These are phyloP conservation scores for Zangia roseola DNA, from an alignment of 768 basidiomycete species.

Conservation along the genomic window DNA sequence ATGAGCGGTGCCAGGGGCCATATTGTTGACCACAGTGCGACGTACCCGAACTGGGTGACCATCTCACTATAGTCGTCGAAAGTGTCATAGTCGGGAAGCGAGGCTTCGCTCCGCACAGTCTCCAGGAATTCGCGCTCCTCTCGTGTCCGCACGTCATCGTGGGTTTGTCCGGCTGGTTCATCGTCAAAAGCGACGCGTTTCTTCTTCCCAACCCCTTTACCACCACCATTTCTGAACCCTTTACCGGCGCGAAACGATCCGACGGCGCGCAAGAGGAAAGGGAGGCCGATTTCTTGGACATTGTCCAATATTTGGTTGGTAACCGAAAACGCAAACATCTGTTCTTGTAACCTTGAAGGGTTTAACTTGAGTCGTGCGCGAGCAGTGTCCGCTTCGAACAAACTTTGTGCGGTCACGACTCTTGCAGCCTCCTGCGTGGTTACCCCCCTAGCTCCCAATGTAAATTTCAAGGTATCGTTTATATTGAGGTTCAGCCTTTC, in stretches of 20 bases:
- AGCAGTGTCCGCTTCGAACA: conserved; percentile 53
- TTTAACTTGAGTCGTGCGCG: conserved; percentile 60
- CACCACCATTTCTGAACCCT: conserved; percentile 25
- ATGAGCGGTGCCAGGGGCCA: conserved; percentile 92
- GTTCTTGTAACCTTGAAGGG: conserved; percentile 72
- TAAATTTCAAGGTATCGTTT: conserved; percentile 30
- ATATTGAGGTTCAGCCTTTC: conserved; percentile 25
- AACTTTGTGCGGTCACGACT: conserved; percentile 15
- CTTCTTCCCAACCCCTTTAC: conserved; percentile 39
- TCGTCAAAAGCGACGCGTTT: conserved; percentile 76
- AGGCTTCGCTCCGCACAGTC: conserved; percentile 70
- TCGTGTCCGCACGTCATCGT: conserved; percentile 36
- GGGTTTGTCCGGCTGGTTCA: conserved; percentile 37
- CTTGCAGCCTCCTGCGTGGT: conserved; percentile 10
- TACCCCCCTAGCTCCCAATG: conserved; percentile 18
- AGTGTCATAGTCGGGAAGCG: conserved; percentile 75
- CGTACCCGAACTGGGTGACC: conserved; percentile 94
- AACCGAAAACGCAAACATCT: conserved; percentile 92
- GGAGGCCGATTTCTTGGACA: conserved; percentile 77
- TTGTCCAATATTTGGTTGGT: conserved; percentile 84
- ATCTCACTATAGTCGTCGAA: conserved; percentile 95
- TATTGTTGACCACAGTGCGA: conserved; percentile 88
- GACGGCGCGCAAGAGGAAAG: conserved; percentile 67
- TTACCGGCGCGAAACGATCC: conserved; percentile 48
- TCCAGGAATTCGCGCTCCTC: conserved; percentile 82